phyloP scores from a whole-genome alignment of 768 basidiomycete genomes.

The Lactifluus hygrophoroides region DNA sequence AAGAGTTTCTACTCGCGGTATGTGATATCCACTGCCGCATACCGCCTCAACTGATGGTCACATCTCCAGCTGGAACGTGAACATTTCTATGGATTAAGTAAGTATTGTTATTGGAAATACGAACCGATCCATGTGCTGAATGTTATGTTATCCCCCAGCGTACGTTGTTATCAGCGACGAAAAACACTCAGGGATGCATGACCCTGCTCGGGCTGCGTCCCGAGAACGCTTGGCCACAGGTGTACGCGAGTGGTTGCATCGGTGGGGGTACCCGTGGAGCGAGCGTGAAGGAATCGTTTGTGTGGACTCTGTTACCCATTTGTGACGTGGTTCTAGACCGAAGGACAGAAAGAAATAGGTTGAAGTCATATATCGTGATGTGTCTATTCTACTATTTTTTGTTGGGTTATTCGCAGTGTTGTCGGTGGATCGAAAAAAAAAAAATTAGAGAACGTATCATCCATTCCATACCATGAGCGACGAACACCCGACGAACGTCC shows the following conservation, averaged over 20 bases:
- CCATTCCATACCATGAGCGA: no score
- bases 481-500: no score
- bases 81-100: conserved; percentile 79
- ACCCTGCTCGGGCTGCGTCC: conserved; percentile 70
- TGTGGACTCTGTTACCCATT: conserved; percentile 79
- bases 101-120: conserved; percentile 21
- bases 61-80: conserved; percentile 67
- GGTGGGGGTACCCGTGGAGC: conserved; percentile 95
- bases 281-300: conserved; percentile 87
- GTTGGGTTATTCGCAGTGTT: conserved; percentile 1
- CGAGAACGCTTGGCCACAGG: conserved; percentile 77
- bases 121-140: neutral
- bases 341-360: neutral
- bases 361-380: conserved; percentile 6
- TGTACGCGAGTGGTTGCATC: conserved; percentile 84
- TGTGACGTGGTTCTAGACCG: conserved; percentile 19
- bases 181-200: conserved; percentile 92
- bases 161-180: conserved; percentile 92
- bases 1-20: conserved; percentile 81
- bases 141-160: conserved; percentile 40
- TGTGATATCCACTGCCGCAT: conserved; percentile 28
- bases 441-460: no score
- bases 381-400: conserved; percentile 4
- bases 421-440: neutral
- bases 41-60: neutral